Evolutionary conservation across 177 flowering plant genomes (phyloP), one percentile per base, ranked within the genome.

Genomic region (Vitis hybrid): DNA sequence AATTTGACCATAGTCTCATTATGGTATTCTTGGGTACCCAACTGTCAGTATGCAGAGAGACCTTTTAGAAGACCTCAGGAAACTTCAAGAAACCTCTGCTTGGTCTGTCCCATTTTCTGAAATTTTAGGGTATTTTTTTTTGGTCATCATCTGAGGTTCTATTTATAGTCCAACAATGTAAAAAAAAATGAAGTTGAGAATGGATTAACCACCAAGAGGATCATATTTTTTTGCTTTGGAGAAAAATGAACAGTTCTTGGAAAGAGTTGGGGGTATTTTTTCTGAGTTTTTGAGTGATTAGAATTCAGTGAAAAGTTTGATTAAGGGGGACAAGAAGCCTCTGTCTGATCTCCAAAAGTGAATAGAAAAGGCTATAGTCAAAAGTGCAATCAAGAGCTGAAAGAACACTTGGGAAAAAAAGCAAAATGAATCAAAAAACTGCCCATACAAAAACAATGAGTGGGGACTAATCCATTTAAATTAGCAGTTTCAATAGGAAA

Each of bases 341-440:
- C 48, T 70, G 75, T 59, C 7, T 64, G 32, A 68, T 66, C 74
- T 65, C 73, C 69, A 77, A 84, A 79, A 79, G 77, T 62, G 58
- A 66, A 62, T 6, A 70, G 49, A 62, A 85, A 87, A 78, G 82
- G 82, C 63, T 81, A 77, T 30, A 72, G 84, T 82, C 84, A 84
- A 82, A 82, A 79, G 80, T 73, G 68, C 32, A 63, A 82, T 73
- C 70, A 70, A 86, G 79, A 71, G 74, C 63, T 15, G 65, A 71
- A 70, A 35, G 59, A 62, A 63, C 60, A 70, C 49, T 62, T 70
- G 63, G 17, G 46, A 35, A 35, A 27, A 24, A 71, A 73, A 52
- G 55, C n/a, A 66, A 54, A 59, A 70, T 65, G 65, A 57, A 74
- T 66, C 69, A 83, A 27, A 27, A 27, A 77, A 62, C 75, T 70